Conservation (phyloP, 2,329 filamentous ascomycete species). For the Epichloe amarillans region DNA sequence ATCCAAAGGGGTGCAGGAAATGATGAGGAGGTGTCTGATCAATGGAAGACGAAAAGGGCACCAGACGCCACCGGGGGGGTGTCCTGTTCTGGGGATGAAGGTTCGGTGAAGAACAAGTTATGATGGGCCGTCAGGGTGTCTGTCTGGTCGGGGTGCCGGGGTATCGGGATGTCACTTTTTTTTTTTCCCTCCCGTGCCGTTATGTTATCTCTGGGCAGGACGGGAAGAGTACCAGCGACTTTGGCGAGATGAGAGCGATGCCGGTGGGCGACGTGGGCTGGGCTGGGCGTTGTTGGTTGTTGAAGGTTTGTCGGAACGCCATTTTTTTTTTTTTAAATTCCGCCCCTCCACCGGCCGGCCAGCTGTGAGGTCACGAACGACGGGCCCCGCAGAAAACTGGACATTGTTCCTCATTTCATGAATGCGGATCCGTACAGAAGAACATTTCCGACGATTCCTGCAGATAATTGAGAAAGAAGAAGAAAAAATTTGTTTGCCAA, state of each 20-base stretch:
- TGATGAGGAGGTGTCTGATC: background rate
- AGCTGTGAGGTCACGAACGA: background rate
- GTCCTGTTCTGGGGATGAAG: background rate
- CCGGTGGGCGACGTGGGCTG: too few relatives aligned
- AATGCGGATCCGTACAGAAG: too few relatives aligned
- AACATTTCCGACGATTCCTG: too few relatives aligned
- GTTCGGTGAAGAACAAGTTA: slow-evolving; percentile 1
- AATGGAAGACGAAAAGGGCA: background rate
- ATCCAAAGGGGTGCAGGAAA: too few relatives aligned
- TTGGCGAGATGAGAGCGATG: background rate
- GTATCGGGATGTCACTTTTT: background rate
- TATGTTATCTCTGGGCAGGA: too few relatives aligned
- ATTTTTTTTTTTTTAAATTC: too few relatives aligned
- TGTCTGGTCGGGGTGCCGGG: background rate
- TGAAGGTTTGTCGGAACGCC: slow-evolving; percentile 1
- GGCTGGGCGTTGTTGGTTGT: slow-evolving; percentile 4
- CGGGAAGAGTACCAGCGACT: background rate
- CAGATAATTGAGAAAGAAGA: too few relatives aligned
- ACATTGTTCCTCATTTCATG: too few relatives aligned
- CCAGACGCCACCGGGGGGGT: background rate
- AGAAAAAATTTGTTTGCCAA: too few relatives aligned
- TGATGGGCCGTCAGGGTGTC: background rate
- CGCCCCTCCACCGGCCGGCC: too few relatives aligned
- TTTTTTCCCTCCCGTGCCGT: background rate
- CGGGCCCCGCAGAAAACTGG: background rate